Evolutionary conservation across 2,329 filamentous ascomycete species (phyloP).

Genomic region (Dryadomyces sulphureus): DNA sequence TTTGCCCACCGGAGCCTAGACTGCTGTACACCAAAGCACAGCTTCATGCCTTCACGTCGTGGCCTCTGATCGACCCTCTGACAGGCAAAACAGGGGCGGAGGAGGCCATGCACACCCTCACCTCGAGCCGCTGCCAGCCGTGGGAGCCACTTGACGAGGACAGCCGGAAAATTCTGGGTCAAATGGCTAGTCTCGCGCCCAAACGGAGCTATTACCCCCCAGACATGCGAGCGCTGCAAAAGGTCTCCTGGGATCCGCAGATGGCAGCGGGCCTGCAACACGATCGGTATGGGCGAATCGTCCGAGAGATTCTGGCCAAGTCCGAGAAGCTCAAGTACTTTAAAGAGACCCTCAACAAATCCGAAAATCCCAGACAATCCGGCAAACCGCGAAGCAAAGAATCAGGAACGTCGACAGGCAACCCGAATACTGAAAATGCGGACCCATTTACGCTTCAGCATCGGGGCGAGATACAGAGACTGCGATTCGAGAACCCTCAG

Average conservation of each 20-base stretch:
- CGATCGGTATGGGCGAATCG: constrained; percentile 19
- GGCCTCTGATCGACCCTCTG: constrained; percentile 38
- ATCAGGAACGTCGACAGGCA: too few species aligned
- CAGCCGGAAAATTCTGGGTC: constrained; percentile 6
- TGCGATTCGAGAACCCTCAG: constrained; percentile 5
- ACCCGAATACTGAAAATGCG: background rate
- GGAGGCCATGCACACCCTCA: constrained; percentile 36
- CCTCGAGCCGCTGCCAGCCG: constrained; percentile 33
- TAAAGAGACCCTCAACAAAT: background rate
- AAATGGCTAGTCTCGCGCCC: constrained; percentile 17
- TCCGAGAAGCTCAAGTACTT: constrained; percentile 14
- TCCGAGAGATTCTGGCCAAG: constrained; percentile 16
- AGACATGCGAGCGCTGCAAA: constrained; percentile 19
- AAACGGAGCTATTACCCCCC: constrained; percentile 22
- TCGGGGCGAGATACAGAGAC: constrained; percentile 6
- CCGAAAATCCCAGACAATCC: background rate
- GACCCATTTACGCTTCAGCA: background rate
- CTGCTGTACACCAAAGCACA: constrained; percentile 41
- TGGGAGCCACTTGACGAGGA: constrained; percentile 22
- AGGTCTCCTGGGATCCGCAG: constrained; percentile 16
- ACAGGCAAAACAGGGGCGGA: constrained; percentile 46
- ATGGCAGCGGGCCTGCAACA: constrained; percentile 22
- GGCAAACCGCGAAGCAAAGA: too few species aligned
- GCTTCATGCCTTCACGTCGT: constrained; percentile 47
- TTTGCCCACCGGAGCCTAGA: constrained; percentile 39